Base-by-base conservation (phyloP, 1,139 yeast genomes). In the Candida sojae region DNA sequence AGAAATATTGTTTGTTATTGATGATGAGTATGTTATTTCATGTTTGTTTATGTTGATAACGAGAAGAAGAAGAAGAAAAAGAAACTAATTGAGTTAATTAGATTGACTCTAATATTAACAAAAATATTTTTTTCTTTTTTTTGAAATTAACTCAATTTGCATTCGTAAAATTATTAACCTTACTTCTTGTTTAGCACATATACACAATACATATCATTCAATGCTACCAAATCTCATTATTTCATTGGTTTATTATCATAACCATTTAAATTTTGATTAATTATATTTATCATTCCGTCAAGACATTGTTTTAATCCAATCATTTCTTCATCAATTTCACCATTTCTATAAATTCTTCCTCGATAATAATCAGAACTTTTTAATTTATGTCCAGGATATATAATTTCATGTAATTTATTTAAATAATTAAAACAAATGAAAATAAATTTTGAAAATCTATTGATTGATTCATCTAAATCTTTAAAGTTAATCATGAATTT, bases 321-420 rank as follows among this genome's bases (percentile, higher is more conserved):
- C 48, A 49, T 39, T n/a, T 39, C 28, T 13, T 46, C 43, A 44
- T 49, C 52, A n/a, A 46, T 34, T 21, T 30, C 25, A 11, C 52
- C 50, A 17, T 42, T 26, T 21, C 30, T 28, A 28, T 21, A 32
- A 4, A 30, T 41, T 39, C 42, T 39, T 7, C 48, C 48, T 23
- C 33, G 12, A 25, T 47, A 46, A 37, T 46, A 43, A 40, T 46
- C 39, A 10, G 46, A 46, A 30, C 45, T 21, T 29, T 46, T 42
- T 9, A 42, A 33, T 9, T 31, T 37, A 23, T 42, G 39, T n/a
- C 43, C 41, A 10, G 41, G 38, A 28, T 42, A 42, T 4, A 42
- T 13, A 6, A 40, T n/a, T 8, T 10, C 11, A 31, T 48, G 51
- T 12, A 45, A 32, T 11, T 21, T 13, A 29, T 43, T 45, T 4